Conservation (phyloP, 2,329 filamentous ascomycete genomes). For the Fusarium sp. region DNA sequence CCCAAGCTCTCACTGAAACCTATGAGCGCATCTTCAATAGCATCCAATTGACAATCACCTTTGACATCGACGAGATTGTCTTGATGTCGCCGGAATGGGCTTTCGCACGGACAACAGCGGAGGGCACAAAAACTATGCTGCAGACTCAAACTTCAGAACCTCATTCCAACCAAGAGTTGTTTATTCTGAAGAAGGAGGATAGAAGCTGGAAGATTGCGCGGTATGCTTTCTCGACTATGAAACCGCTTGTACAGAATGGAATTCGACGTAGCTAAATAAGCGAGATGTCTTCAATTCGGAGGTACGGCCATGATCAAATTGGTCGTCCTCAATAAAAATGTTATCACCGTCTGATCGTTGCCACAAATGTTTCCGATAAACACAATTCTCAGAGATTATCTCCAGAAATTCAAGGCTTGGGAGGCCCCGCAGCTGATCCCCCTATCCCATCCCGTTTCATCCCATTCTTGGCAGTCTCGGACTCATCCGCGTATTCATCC, state of each 20-base stretch:
- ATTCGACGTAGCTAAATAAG: background rate
- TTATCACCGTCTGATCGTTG: rapidly evolving
- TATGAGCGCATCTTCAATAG: background rate
- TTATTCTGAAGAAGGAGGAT: background rate
- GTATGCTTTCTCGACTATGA: background rate
- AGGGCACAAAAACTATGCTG: background rate
- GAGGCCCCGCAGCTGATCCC: too few species aligned
- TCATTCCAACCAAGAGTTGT: background rate
- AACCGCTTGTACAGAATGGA: background rate
- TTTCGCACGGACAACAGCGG: background rate
- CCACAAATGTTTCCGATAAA: background rate
- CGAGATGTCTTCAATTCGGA: rapidly evolving
- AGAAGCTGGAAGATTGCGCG: background rate
- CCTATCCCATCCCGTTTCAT: background rate
- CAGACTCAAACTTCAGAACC: background rate
- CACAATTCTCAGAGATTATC: too few species aligned
- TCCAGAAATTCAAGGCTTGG: background rate
- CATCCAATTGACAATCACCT: background rate
- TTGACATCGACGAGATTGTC: background rate
- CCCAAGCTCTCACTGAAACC: rapidly evolving
- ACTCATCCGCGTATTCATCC: background rate
- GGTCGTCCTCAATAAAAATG: background rate
- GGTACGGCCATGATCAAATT: rapidly evolving
- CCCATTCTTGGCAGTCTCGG: background rate
- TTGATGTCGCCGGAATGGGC: background rate